Base-by-base conservation (phyloP, 2,329 filamentous ascomycete species). In the Penicillium occitanis region DNA sequence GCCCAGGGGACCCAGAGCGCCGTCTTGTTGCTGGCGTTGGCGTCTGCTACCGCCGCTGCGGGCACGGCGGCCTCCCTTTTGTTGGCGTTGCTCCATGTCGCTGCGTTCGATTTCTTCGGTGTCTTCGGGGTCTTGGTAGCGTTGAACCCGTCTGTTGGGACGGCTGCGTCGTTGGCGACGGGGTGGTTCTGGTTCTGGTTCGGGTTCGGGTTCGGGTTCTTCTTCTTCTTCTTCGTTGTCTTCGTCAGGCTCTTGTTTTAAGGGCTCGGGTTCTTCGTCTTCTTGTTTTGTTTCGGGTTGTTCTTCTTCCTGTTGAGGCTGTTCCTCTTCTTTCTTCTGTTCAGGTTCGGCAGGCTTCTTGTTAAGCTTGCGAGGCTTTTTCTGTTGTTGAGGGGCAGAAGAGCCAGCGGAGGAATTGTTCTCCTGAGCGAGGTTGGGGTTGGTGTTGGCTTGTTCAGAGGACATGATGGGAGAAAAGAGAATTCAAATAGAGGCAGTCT, bases 1-100 rank as follows among this genome's bases (percentile, higher is more conserved):
- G 65, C 82, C 84, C 2, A 88, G 81, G 1, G 83, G 83, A 10
- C 83, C 74, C 46, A 75, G 72, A 5, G 62, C 25, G 58, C 64
- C 63, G 33, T 10, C 40, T 5, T 76, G 76, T 37, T 78, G 78
- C 66, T 80, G 78, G 75, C 71, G 76, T 17, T 33, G 62, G 10
- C 70, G 76, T 68, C 83, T 79, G 75, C 84, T 83, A 76, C 83
- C 75, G 53, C 80, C 80, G 64, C 82, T 79, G 71, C 86, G 84
- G 69, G 85, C 80, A 72, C 86, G 85, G 69, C 77, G 76, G 65
- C 85, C 85, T 53, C 72, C 72, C 68, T 83, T 83, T 48, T 79
- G 59, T 63, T 66, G 78, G 57, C 82, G 48, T 22, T 50, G 84
- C 71, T 88, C 86, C 35, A 80, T 81, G 71, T 87, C 86, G 69